These are phyloP conservation scores for Cadophora sp. DNA, from an alignment of 2,329 filamentous ascomycete species.

Conservation along the genomic window DNA sequence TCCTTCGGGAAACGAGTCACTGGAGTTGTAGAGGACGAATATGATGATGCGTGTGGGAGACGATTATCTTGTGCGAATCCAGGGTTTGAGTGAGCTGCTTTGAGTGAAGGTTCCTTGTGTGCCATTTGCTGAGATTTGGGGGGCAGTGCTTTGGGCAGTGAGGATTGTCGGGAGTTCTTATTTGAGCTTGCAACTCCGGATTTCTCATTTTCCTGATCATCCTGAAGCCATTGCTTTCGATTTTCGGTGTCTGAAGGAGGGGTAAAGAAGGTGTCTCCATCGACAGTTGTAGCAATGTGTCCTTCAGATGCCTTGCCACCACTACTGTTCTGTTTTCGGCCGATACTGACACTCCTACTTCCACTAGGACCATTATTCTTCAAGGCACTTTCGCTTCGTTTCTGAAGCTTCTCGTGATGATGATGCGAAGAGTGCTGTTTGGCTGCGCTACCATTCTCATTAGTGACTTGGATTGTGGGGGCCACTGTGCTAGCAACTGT, in stretches of 20 bases:
- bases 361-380: constrained; percentile 55
- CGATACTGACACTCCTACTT: constrained; percentile 57
- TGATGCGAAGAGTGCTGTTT: constrained; percentile 43
- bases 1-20: constrained; percentile 58
- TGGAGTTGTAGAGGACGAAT: constrained; percentile 37
- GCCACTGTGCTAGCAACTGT: constrained; percentile 44
- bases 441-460: constrained; percentile 60
- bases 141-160: constrained; percentile 31
- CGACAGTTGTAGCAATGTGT: constrained; percentile 52
- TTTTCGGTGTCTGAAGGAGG: constrained; percentile 51
- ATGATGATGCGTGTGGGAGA: constrained; percentile 27
- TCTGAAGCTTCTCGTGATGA: constrained; percentile 47
- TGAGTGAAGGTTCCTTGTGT: constrained; percentile 37
- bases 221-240: constrained; percentile 45
- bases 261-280: constrained; percentile 60
- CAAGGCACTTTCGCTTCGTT: constrained; percentile 47
- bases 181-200: constrained; percentile 22
- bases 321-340: constrained; percentile 53
- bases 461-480: constrained; percentile 80
- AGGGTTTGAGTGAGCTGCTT: constrained; percentile 25
- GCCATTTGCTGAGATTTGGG: constrained; percentile 40
- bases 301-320: constrained; percentile 42
- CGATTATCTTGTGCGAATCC: constrained; percentile 32
- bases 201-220: constrained; percentile 36
- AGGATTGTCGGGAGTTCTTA: constrained; percentile 10